Conservation (phyloP, 345 rosid genomes). For the Nephelium lappaceum region DNA sequence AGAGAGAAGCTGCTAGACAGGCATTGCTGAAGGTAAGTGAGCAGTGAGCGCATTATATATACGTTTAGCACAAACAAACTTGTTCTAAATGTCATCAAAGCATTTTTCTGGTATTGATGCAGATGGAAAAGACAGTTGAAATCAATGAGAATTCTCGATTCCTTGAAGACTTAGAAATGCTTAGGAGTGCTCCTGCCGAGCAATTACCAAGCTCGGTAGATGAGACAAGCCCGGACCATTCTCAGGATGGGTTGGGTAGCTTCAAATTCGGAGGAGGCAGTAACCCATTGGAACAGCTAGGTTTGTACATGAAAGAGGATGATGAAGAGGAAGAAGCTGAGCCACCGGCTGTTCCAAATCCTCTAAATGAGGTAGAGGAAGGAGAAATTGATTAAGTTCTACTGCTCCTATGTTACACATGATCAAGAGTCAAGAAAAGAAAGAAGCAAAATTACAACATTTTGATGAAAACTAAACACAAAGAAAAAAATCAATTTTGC, state of each 20-base stretch:
- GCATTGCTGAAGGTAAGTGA: slow-evolving; percentile 70
- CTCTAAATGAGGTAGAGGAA: slow-evolving; percentile 64
- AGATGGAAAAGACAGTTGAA: slow-evolving; percentile 98
- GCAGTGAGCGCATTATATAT: neutral
- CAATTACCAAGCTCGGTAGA: slow-evolving; percentile 64
- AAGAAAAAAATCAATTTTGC: neutral
- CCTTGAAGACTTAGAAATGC: slow-evolving; percentile 90
- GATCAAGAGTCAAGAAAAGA: neutral
- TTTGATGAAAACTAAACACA: neutral
- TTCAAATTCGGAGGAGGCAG: slow-evolving; percentile 74
- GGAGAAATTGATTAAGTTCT: slow-evolving; percentile 75
- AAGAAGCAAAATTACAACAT: neutral
- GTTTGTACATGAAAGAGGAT: slow-evolving; percentile 84
- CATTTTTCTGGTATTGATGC: slow-evolving; percentile 24
- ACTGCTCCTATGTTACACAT: neutral
- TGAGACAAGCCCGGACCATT: slow-evolving; percentile 60
- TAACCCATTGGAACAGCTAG: slow-evolving; percentile 91
- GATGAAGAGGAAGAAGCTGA: slow-evolving; percentile 74
- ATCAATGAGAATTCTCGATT: slow-evolving; percentile 86
- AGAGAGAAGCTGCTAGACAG: slow-evolving; percentile 95
- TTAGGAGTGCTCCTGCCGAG: slow-evolving; percentile 65
- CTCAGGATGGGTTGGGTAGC: slow-evolving; percentile 59
- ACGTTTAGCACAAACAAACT: neutral
- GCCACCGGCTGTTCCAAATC: slow-evolving; percentile 29
- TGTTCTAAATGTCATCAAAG: slow-evolving; percentile 10